A percentile compares a stretch with the other conserved stretches of the same genome.
These are phyloP conservation scores for Ambrosia hybrid DNA, from an alignment of 140 eudicot species.

Conservation along the genomic window DNA sequence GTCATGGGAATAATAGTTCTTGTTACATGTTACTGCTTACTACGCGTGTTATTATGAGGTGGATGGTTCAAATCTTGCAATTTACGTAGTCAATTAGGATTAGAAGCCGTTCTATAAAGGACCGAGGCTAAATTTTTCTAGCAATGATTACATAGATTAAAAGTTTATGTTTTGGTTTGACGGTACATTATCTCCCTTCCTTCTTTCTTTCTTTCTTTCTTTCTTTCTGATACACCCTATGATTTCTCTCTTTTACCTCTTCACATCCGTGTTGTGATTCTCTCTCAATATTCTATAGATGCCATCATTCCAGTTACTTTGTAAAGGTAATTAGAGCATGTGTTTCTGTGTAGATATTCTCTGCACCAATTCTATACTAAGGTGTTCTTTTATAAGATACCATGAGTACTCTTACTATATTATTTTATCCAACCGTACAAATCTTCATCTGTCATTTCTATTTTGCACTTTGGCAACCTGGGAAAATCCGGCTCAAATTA, in stretches of 20 bases:
- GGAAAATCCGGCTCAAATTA: constrained; percentile 1
- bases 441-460: constrained; percentile 19
- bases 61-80: no score
- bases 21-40: constrained; percentile 12
- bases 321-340: constrained; percentile 12
- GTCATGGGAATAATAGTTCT: neutral
- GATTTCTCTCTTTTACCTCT: no score
- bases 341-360: constrained; percentile 26
- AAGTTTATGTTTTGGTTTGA: no score
- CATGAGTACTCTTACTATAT: neutral
- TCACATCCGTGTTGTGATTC: no score
- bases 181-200: no score
- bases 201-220: no score
- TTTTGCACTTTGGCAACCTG: neutral
- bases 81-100: no score
- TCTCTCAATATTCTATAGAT: no score
- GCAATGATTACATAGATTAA: no score
- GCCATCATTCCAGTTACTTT: neutral
- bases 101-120: no score
- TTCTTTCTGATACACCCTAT: no score
- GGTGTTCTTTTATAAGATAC: constrained; percentile 7
- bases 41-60: neutral
- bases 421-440: constrained; percentile 5
- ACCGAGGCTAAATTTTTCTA: no score
- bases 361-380: constrained; percentile 17